These are phyloP conservation scores for Fusarium drepaniforme DNA, from an alignment of 2,329 filamentous ascomycete genomes.

Conservation along the genomic window DNA sequence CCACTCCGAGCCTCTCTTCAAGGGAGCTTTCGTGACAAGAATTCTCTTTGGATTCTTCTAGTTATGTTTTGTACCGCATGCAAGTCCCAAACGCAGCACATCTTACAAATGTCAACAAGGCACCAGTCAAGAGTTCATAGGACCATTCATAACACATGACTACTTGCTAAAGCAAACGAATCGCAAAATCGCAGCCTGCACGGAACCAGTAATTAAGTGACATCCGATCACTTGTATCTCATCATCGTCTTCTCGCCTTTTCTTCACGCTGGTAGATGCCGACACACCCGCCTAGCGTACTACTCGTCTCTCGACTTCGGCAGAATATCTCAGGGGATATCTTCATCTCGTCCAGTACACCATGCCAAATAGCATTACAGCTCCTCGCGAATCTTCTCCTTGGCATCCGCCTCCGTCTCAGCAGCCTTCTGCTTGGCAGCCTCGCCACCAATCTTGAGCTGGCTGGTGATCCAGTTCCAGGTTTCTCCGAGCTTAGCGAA, in stretches of 20 bases:
- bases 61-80: no score
- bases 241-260: background rate
- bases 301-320: background rate
- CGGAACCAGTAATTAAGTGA: background rate
- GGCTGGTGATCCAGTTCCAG: slow-evolving; percentile 64
- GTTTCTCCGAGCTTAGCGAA: slow-evolving; percentile 71
- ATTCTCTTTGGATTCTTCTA: no score
- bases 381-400: slow-evolving; percentile 60
- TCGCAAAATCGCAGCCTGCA: slow-evolving; percentile 4
- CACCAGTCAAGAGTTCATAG: background rate
- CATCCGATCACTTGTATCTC: background rate
- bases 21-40: no score
- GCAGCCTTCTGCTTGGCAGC: slow-evolving; percentile 62
- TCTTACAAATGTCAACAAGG: background rate
- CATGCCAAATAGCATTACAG: slow-evolving; percentile 51
- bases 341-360: background rate
- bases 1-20: background rate
- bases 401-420: slow-evolving; percentile 48
- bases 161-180: slow-evolving; percentile 32
- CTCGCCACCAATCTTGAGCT: slow-evolving; percentile 62
- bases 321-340: background rate
- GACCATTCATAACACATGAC: slow-evolving; percentile 33
- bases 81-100: background rate
- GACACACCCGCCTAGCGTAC: background rate
- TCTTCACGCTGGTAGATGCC: background rate